Percentiles rank a stretch among this genome's conserved stretches.
Conservation (phyloP, 345 rosid genomes). For the Salix dunnii region DNA sequence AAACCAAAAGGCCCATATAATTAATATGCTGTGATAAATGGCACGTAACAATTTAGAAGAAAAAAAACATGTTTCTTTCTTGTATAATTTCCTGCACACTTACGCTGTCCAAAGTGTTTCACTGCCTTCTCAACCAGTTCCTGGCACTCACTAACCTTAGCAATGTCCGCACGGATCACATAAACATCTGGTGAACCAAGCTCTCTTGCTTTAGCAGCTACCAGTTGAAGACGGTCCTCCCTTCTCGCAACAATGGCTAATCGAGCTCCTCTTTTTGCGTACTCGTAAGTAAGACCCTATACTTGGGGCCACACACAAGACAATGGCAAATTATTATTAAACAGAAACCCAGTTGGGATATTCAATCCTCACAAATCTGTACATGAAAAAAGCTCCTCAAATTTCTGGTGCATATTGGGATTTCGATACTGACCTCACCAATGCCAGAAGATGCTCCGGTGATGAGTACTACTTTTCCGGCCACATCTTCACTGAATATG, state of each 20-base stretch:
- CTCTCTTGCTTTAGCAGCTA: not conserved
- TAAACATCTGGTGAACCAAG: constrained; percentile 20
- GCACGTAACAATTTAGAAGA: too few relatives aligned
- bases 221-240: constrained; percentile 14
- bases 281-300: constrained; percentile 33
- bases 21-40: too few relatives aligned
- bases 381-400: too few relatives aligned
- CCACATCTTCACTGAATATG: constrained; percentile 37
- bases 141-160: too few relatives aligned
- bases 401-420: too few relatives aligned
- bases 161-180: too few relatives aligned
- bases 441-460: constrained; percentile 71
- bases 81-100: too few relatives aligned
- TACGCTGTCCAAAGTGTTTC: too few relatives aligned
- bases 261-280: constrained; percentile 23
- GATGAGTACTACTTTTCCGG: constrained; percentile 54
- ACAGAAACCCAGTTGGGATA: not conserved
- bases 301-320: constrained; percentile 16
- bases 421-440: constrained; percentile 43
- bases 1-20: too few relatives aligned
- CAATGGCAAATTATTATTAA: not conserved
- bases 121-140: too few relatives aligned
- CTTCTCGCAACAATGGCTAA: constrained; percentile 16
- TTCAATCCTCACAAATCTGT: too few relatives aligned
- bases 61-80: too few relatives aligned